phyloP scores from a whole-genome alignment of 352 stramenopile species.

The Globisporangium mamillatum region DNA sequence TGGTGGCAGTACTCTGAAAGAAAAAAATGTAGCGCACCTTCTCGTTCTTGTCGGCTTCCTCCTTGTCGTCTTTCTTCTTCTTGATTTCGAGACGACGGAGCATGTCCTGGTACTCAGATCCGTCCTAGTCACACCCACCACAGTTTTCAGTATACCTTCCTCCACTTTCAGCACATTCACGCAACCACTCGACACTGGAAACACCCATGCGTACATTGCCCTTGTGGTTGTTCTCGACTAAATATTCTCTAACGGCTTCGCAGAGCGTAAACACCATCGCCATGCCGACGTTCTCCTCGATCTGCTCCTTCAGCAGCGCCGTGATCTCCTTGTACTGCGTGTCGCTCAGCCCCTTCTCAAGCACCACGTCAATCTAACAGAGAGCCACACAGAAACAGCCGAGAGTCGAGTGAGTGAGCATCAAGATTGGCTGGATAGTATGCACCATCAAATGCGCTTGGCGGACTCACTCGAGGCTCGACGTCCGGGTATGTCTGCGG shows the following conservation, averaged over 20 bases:
- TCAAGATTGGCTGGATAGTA: neutral
- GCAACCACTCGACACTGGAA: neutral
- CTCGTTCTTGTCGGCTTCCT: slow-evolving; percentile 47
- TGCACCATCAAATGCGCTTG: neutral
- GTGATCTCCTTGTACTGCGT: slow-evolving; percentile 79
- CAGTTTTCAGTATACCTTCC: neutral
- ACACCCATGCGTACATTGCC: slow-evolving; percentile 54
- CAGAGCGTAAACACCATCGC: slow-evolving; percentile 86
- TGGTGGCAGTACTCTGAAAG: too few relatives aligned
- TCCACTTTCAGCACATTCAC: neutral
- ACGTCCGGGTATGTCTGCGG: slow-evolving; percentile 79
- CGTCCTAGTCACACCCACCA: slow-evolving; percentile 43
- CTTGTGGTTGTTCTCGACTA: slow-evolving; percentile 86
- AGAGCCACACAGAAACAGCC: neutral
- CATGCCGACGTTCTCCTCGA: slow-evolving; percentile 83
- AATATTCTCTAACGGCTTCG: slow-evolving; percentile 81
- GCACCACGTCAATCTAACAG: slow-evolving; percentile 57
- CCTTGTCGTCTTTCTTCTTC: slow-evolving; percentile 79
- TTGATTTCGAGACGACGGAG: slow-evolving; percentile 74
- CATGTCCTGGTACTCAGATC: slow-evolving; percentile 89
- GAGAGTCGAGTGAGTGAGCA: neutral
- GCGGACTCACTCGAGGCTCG: slow-evolving; percentile 42
- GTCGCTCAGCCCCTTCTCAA: slow-evolving; percentile 80
- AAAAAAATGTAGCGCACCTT: slow-evolving; percentile 19
- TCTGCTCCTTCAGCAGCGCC: slow-evolving; percentile 54